phyloP scores from a whole-genome alignment of 352 stramenopile species.

The Halophytophthora polymorphica region DNA sequence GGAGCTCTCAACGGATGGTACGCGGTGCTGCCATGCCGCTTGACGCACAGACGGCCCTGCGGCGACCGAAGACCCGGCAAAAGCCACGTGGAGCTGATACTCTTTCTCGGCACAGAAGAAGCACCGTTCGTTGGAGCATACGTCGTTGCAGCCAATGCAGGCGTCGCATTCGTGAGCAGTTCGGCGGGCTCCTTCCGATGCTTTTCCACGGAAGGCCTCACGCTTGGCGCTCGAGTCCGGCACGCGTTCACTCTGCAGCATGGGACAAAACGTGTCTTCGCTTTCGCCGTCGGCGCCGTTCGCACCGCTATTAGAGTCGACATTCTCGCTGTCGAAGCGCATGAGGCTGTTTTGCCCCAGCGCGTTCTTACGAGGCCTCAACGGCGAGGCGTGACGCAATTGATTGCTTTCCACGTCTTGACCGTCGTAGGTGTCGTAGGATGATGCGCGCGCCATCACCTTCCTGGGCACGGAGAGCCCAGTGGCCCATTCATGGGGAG shows the following conservation, averaged over 20 bases:
- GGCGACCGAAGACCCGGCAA: slow-evolving; percentile 26
- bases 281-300: slow-evolving; percentile 10
- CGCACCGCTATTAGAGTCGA: slow-evolving; percentile 6
- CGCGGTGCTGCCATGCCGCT: slow-evolving; percentile 23
- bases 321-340: slow-evolving; percentile 5
- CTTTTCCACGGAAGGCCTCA: slow-evolving; percentile 14
- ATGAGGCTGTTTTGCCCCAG: slow-evolving; percentile 14
- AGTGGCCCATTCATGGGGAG: too few relatives aligned
- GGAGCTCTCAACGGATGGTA: slow-evolving; percentile 21
- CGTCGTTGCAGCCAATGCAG: slow-evolving; percentile 79
- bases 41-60: slow-evolving; percentile 18
- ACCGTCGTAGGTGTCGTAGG: slow-evolving; percentile 10
- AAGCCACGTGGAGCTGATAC: slow-evolving; percentile 59
- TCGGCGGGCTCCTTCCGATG: slow-evolving; percentile 21
- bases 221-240: slow-evolving; percentile 5
- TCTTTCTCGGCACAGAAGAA: slow-evolving; percentile 80
- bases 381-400: slow-evolving; percentile 9
- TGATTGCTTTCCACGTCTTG: slow-evolving; percentile 6
- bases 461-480: too few relatives aligned
- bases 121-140: slow-evolving; percentile 54
- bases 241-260: slow-evolving; percentile 14
- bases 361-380: slow-evolving; percentile 10
- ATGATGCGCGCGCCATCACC: not conserved
- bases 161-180: slow-evolving; percentile 55
- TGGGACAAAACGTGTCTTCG: slow-evolving; percentile 8